Evolutionary conservation across 805 yeast species (phyloP).

Genomic region (Debaryomyces castellii): DNA sequence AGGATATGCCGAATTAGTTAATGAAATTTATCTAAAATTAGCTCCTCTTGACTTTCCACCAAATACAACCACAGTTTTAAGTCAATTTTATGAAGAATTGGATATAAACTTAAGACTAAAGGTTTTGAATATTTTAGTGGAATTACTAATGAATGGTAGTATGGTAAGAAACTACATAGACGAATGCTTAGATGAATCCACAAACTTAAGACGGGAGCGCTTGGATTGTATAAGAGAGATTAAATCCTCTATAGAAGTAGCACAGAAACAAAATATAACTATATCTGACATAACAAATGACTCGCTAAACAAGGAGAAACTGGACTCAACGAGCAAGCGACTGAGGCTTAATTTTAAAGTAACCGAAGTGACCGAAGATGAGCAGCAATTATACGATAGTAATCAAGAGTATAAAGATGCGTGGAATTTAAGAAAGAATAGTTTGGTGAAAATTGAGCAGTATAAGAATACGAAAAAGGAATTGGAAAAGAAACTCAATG

Average conservation of each 20-base stretch:
- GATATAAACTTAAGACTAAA: slow-evolving; percentile 54
- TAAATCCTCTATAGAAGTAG: slow-evolving; percentile 51
- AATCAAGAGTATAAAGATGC: slow-evolving; percentile 44
- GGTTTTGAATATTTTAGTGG: slow-evolving; percentile 61
- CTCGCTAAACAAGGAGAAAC: slow-evolving; percentile 8
- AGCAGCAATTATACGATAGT: slow-evolving; percentile 34
- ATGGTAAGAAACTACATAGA: slow-evolving; percentile 66
- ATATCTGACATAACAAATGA: slow-evolving; percentile 17
- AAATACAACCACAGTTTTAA: slow-evolving; percentile 47
- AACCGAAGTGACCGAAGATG: slow-evolving; percentile 43
- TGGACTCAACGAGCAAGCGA: slow-evolving; percentile 13
- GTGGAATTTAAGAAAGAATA: slow-evolving; percentile 45
- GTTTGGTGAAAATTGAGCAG: slow-evolving; percentile 41
- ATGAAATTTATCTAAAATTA: slow-evolving; percentile 47
- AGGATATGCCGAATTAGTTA: slow-evolving; percentile 50
- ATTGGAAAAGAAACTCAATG: slow-evolving; percentile 62
- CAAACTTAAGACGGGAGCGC: slow-evolving; percentile 62
- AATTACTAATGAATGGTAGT: slow-evolving; percentile 58
- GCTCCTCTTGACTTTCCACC: slow-evolving; percentile 58
- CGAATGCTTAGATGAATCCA: slow-evolving; percentile 61
- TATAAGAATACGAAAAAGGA: slow-evolving; percentile 48
- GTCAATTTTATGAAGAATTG: slow-evolving; percentile 56
- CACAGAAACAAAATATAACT: slow-evolving; percentile 32
- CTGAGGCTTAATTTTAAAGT: slow-evolving; percentile 26
- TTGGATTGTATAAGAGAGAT: slow-evolving; percentile 64